Evolutionary conservation across 2,329 filamentous ascomycete genomes (phyloP), one percentile per base, ranked within the genome.

Genomic region (Phyllosticta citrichinensis): DNA sequence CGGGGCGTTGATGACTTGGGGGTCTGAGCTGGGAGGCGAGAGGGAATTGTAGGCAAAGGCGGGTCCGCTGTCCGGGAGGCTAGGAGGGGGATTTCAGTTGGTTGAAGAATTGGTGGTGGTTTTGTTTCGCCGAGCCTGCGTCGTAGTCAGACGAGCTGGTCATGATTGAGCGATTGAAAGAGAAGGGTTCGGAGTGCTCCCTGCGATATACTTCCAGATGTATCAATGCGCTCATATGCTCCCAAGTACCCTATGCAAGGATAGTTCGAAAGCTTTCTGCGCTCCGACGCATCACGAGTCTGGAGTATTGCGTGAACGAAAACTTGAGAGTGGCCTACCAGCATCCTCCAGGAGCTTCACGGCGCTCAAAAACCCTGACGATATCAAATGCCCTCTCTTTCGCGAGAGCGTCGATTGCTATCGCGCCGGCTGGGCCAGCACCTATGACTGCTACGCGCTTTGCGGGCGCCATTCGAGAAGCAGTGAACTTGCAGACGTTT

Each of bases 341-440:
- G 60, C 81, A 84, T 19, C 84, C 84, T 57, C 84, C 84, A 1
- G 82, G 75, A 14, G 76, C 77, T 63, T 84, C 81, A 57, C 83
- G 78, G 27, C 84, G 75, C 67, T 87, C 84, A 67, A 87, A 87
- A 0, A 87, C 82, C 5, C 81, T 77, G 60, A 86, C 82, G 2
- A 75, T 69, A 62, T 85, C 80, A 66, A 87, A 87, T 0, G 73
- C 68, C 63, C 82, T 76, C 68, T 87, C 84, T 67, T 83, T 77
- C 25, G 77, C 78, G 30, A 87, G 70, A 4, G 84, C 83, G 73
- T 87, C 83, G 2, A 84, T 79, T 0, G 83, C 72, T 61, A 86
- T 85, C 12, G 81, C 81, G 2, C 84, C 84, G 2, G 81, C 77
- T 6, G 84, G 84, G 5, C 84, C 84, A 2, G 82, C 77, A 6